Conservation (phyloP, 2,329 filamentous ascomycete species). For the Shiraia bambusicola region DNA sequence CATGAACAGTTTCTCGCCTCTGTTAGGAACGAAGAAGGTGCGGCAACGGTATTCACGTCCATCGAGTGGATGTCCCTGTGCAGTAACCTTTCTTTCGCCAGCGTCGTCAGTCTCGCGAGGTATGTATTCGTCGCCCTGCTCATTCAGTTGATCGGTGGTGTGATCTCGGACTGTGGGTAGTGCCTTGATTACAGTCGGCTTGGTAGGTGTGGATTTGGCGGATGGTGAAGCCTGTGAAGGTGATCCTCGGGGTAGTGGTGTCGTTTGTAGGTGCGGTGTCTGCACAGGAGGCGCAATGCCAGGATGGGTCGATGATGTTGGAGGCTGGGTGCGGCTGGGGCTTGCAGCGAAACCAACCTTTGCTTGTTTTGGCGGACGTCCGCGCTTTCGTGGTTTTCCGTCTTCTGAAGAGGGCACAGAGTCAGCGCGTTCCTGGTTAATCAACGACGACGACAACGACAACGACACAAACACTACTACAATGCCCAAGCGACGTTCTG, state of each 20-base stretch:
- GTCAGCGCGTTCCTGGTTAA: constrained; percentile 11
- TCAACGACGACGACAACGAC: not conserved
- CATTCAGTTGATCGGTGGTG: constrained; percentile 90
- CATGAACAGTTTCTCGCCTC: constrained; percentile 96
- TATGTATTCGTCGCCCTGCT: constrained; percentile 90
- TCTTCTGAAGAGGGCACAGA: constrained; percentile 24
- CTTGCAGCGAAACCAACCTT: constrained; percentile 57
- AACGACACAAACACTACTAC: no score
- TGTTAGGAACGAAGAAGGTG: constrained; percentile 88
- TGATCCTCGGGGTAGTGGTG: constrained; percentile 52
- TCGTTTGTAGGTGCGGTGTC: constrained; percentile 57
- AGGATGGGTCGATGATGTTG: constrained; percentile 51
- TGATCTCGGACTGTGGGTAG: constrained; percentile 94
- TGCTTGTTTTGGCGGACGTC: constrained; percentile 61
- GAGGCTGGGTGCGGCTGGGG: constrained; percentile 54
- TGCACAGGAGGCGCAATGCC: constrained; percentile 53
- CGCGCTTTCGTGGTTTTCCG: constrained; percentile 46
- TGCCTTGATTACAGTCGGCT: constrained; percentile 80
- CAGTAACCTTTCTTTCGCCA: constrained; percentile 90
- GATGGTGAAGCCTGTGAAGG: constrained; percentile 65
- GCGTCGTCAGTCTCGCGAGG: constrained; percentile 90
- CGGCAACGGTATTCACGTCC: constrained; percentile 87
- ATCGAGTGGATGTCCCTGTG: constrained; percentile 78
- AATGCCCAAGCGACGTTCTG: not conserved
- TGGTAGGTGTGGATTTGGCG: constrained; percentile 73